These are phyloP conservation scores for Fusarium verticillioides DNA, from an alignment of 2,329 filamentous ascomycete species.

Conservation along the genomic window DNA sequence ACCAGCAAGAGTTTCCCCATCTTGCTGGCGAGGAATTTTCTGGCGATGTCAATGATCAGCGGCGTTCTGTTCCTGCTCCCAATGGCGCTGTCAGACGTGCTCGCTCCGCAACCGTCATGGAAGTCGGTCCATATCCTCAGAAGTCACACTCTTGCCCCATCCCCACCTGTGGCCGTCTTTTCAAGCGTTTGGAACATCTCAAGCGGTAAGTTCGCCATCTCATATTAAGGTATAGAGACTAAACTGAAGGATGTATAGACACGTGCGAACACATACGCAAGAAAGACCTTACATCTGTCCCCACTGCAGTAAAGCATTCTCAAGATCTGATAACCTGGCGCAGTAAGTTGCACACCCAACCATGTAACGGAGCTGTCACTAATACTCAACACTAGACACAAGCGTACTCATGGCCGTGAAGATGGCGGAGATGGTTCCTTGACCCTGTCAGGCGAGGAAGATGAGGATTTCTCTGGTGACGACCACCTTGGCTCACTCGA, in stretches of 20 bases:
- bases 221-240: slow-evolving; percentile 42
- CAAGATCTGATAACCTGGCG: slow-evolving; percentile 97
- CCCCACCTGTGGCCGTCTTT: slow-evolving; percentile 93
- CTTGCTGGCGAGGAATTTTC: slow-evolving; percentile 71
- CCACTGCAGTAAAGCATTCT: slow-evolving; percentile 98
- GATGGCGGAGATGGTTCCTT: slow-evolving; percentile 69
- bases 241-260: slow-evolving; percentile 65
- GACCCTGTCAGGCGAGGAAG: slow-evolving; percentile 81
- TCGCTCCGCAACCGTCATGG: slow-evolving; percentile 94
- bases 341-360: slow-evolving; percentile 74
- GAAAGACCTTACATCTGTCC: slow-evolving; percentile 98
- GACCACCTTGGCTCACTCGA: slow-evolving; percentile 85
- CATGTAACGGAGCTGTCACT: slow-evolving; percentile 21
- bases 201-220: slow-evolving; percentile 80
- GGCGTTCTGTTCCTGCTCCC: slow-evolving; percentile 76
- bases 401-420: slow-evolving; percentile 75
- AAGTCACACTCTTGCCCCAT: slow-evolving; percentile 99
- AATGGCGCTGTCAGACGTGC: slow-evolving; percentile 87
- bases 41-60: slow-evolving; percentile 64
- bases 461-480: slow-evolving; percentile 85
- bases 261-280: slow-evolving; percentile 99
- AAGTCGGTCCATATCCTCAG: slow-evolving; percentile 94
- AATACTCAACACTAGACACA: slow-evolving; percentile 73
- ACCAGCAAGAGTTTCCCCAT: slow-evolving; percentile 77
- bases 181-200: slow-evolving; percentile 98